Conservation (phyloP, 345 rosid genomes). For the Corymbia maculata region DNA sequence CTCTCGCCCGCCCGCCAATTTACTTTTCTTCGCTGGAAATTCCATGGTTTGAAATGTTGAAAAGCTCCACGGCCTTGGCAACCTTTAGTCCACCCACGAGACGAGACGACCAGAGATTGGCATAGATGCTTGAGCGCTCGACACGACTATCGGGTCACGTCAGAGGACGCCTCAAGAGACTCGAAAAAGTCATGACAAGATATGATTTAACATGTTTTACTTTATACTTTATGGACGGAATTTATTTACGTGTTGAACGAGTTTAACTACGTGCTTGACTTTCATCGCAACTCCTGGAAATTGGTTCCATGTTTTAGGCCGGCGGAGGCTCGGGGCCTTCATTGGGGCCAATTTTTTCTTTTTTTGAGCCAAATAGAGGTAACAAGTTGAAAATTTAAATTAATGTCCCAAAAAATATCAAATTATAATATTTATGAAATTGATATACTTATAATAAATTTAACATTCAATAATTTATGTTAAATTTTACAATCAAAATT, state of each 20-base stretch:
- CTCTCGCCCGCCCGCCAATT: background rate
- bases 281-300: background rate
- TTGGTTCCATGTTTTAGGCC: background rate
- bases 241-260: background rate
- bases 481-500: no score
- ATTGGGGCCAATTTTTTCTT: background rate
- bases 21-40: background rate
- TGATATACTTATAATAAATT: no score
- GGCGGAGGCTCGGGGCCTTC: background rate
- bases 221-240: background rate
- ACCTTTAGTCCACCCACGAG: background rate
- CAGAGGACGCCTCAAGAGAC: background rate
- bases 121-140: background rate
- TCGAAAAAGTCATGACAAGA: background rate
- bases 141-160: background rate
- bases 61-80: background rate
- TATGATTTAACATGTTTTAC: background rate
- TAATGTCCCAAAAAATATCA: no score
- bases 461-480: no score
- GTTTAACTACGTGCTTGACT: rapidly evolving
- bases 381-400: background rate
- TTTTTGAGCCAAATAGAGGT: background rate
- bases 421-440: no score
- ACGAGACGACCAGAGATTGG: background rate
- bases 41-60: rapidly evolving